Evolutionary conservation across 495 filamentous ascomycete genomes (phyloP).

Genomic region (Tetracladium setigerum): DNA sequence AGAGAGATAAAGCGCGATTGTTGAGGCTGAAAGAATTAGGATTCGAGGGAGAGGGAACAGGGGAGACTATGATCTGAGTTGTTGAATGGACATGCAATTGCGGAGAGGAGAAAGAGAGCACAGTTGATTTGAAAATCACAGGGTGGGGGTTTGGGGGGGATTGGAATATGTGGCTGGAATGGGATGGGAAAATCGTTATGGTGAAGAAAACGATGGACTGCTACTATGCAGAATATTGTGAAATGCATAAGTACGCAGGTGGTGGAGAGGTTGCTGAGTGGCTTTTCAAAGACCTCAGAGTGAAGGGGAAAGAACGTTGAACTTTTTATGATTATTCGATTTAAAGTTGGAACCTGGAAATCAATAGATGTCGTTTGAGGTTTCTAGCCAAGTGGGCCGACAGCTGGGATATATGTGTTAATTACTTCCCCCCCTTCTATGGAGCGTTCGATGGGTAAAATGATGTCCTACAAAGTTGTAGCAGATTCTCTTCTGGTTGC

Average conservation of each 20-base stretch:
- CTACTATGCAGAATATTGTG: conserved; percentile 64
- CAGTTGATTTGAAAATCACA: neutral
- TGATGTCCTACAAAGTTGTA: too few relatives aligned
- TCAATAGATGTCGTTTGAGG: too few relatives aligned
- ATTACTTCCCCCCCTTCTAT: too few relatives aligned
- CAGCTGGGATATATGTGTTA: too few relatives aligned
- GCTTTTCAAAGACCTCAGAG: too few relatives aligned
- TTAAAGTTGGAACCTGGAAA: too few relatives aligned
- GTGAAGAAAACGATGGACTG: conserved; percentile 7
- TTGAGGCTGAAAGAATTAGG: conserved; percentile 65
- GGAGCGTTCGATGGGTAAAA: too few relatives aligned
- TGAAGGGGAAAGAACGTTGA: too few relatives aligned
- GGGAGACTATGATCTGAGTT: conserved; percentile 62
- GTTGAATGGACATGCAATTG: neutral
- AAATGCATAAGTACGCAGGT: conserved; percentile 45
- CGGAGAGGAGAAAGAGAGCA: neutral
- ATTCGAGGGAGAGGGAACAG: conserved; percentile 80
- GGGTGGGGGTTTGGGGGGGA: neutral
- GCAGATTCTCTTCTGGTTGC: too few relatives aligned
- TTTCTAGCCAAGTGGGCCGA: too few relatives aligned
- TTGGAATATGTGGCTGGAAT: neutral
- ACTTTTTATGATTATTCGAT: too few relatives aligned
- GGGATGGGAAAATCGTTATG: neutral
- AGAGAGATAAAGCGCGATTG: conserved; percentile 57
- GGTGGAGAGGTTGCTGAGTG: neutral